phyloP scores from a whole-genome alignment of 192 early-diverging fungal genomes.

The Irineochytrium annulatum region DNA sequence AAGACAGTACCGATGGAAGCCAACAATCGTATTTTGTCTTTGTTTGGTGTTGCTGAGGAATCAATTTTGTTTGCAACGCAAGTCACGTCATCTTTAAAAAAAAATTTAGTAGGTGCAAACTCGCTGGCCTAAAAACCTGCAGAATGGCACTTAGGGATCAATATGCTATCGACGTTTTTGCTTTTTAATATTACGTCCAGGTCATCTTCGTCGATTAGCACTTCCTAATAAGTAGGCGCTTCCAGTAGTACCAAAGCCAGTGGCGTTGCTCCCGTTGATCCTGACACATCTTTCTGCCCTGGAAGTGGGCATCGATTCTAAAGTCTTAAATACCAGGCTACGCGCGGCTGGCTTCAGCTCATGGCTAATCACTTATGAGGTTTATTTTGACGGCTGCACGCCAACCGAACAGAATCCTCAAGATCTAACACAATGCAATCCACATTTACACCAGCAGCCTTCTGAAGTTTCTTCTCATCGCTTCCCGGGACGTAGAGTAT shows the following conservation, averaged over 20 bases:
- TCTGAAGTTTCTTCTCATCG: conserved; percentile 82
- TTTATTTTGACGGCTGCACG: too few species aligned
- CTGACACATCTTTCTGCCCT: not conserved
- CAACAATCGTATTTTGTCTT: conserved; percentile 70
- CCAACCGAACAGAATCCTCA: conserved; percentile 83
- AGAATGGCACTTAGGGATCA: conserved; percentile 86
- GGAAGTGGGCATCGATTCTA: not conserved
- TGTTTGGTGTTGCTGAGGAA: conserved; percentile 30
- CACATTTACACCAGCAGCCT: conserved; percentile 48
- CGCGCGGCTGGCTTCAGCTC: not conserved
- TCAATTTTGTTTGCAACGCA: conserved; percentile 46
- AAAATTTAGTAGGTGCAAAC: too few species aligned
- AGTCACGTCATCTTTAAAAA: conserved; percentile 71
- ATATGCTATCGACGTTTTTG: conserved; percentile 53
- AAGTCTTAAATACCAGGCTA: not conserved
- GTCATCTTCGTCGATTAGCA: not conserved
- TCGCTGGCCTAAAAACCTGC: too few species aligned
- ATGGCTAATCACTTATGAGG: too few species aligned
- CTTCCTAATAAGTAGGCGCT: too few species aligned
- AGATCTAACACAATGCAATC: conserved; percentile 91
- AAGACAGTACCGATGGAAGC: conserved; percentile 86
- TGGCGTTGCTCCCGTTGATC: conserved; percentile 2
- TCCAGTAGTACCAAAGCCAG: too few species aligned
- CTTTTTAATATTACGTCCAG: conserved; percentile 4
- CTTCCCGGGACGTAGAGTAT: conserved; percentile 43